Evolutionary conservation across 345 rosid genomes (phyloP), one percentile per base, ranked within the genome.

Genomic region (Triadica sebifera): DNA sequence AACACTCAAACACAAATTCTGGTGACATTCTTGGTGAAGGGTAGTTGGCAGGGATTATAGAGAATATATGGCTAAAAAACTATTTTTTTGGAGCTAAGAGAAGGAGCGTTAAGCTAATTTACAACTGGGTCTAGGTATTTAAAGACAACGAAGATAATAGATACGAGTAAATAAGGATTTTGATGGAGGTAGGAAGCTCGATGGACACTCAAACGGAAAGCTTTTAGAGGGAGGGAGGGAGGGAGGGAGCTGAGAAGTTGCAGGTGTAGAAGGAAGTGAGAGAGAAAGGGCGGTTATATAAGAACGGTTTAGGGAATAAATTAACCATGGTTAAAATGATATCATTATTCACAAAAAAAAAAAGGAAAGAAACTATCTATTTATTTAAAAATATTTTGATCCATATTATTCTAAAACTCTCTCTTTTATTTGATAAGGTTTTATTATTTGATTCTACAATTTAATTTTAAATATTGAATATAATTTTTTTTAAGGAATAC

Each of bases 1-100:
- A 60, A 37, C 29, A 47, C 46, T 72, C 68, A 29, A 72, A 60
- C 9, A 37, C 41, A 43, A 72, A 62, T 0, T 49, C 59, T 72
- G 56, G 43, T 8, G 75, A 72, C 75, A 72, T 72, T 43, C 47
- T 43, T 43, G 22, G 24, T 65, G 29, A 47, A 22, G 70, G 45
- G 25, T 51, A 68, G 71, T 51, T 47, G 70, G 25, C n/a, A 67
- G 24, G 25, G 0, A 6, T 10, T 8, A 4, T 50, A 12, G 7
- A 68, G 2, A 29, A 29, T 29, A 29, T 29, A 15, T 12, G 16
- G 8, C 24, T 19, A 7, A 17, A 17, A 50, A 12, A 4, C 19
- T 34, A 20, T 29, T 22, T 20, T 25, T 46, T 45, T 41, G 13
- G 24, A 10, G 12, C 6, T 9, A 24, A 24, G 9, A 58, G 20